Conservation (phyloP, 495 filamentous ascomycete genomes). For the Xylona heveae region DNA sequence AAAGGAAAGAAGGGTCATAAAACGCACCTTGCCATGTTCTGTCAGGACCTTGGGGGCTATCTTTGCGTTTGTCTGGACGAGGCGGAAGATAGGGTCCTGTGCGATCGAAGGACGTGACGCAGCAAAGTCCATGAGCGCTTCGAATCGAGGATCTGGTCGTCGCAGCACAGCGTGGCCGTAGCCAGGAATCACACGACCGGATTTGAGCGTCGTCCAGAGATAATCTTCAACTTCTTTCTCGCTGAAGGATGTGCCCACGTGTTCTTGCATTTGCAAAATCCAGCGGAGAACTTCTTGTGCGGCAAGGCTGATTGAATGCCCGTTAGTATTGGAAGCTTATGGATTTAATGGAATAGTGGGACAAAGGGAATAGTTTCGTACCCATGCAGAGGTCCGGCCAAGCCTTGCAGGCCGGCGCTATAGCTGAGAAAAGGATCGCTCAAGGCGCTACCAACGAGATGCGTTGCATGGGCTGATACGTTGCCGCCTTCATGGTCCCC, state of each 20-base stretch:
- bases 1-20: conserved; percentile 43
- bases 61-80: conserved; percentile 99
- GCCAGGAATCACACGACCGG: conserved; percentile 86
- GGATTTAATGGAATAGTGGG: not conserved
- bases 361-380: conserved; percentile 11
- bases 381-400: conserved; percentile 89
- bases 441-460: conserved; percentile 88
- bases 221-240: conserved; percentile 93
- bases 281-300: conserved; percentile 98
- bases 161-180: conserved; percentile 98
- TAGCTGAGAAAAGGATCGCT: conserved; percentile 92
- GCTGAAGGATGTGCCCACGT: conserved; percentile 79
- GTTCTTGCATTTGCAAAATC: conserved; percentile 97
- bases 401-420: conserved; percentile 83
- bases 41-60: conserved; percentile 94
- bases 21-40: conserved; percentile 99
- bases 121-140: conserved; percentile 90
- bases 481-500: conserved; percentile 98
- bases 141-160: conserved; percentile 98
- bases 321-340: conserved; percentile 5
- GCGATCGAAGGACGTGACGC: conserved; percentile 80
- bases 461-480: conserved; percentile 91
- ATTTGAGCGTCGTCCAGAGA: conserved; percentile 91
- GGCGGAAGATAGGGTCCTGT: conserved; percentile 96
- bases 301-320: conserved; percentile 28